Percentiles rank a stretch among this genome's conserved stretches.
Conservation (phyloP, 163 green algal species). For the Picocystis sp. region DNA sequence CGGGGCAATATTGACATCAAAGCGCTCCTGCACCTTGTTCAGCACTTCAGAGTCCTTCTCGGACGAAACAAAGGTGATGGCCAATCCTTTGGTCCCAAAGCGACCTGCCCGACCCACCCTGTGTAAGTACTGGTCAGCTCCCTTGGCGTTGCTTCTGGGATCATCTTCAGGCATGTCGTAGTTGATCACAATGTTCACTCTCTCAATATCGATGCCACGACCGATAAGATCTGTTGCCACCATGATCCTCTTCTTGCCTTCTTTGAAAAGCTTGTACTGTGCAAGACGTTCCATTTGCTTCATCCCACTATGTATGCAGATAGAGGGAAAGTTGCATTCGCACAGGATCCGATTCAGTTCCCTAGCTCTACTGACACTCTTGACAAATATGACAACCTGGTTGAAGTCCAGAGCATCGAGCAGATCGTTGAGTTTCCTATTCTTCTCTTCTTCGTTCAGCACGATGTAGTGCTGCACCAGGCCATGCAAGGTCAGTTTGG, state of each 20-base stretch:
- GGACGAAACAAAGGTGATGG: conserved; percentile 94
- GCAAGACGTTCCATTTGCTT: conserved; percentile 50
- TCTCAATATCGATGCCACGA: conserved; percentile 97
- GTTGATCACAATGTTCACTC: conserved; percentile 99
- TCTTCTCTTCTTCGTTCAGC: conserved; percentile 96
- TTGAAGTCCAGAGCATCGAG: conserved; percentile 99
- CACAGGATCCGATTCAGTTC: conserved; percentile 84
- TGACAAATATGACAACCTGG: conserved; percentile 99
- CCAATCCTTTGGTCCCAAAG: conserved; percentile 98
- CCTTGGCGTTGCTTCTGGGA: conserved; percentile 60
- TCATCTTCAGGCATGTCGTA: conserved; percentile 99
- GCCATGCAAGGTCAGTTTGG: conserved; percentile 98
- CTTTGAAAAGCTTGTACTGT: conserved; percentile 18
- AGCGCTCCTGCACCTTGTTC: conserved; percentile 89
- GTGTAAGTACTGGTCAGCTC: conserved; percentile 98
- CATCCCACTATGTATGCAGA: conserved; percentile 48
- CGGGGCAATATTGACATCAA: conserved; percentile 97
- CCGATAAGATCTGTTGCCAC: conserved; percentile 95
- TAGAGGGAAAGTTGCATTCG: conserved; percentile 91
- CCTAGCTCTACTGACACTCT: conserved; percentile 69
- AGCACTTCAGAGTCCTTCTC: conserved; percentile 75
- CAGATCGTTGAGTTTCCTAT: conserved; percentile 95
- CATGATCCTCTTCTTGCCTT: conserved; percentile 81
- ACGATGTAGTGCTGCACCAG: conserved; percentile 81
- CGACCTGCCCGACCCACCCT: conserved; percentile 84